phyloP scores from a whole-genome alignment of 805 yeast species.

The Saccharomycopsis capsularis region DNA sequence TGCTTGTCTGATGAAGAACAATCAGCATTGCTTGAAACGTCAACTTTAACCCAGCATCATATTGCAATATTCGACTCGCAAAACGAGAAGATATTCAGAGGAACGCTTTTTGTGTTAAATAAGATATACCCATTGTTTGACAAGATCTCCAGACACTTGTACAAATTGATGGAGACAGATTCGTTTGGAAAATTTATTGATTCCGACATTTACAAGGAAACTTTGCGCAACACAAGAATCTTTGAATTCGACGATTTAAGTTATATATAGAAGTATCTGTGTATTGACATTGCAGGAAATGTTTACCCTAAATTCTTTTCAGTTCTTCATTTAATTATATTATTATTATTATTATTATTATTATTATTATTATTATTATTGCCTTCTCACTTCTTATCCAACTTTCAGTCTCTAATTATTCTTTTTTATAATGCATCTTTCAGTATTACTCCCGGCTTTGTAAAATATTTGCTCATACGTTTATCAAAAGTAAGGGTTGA shows the following conservation, averaged over 20 bases:
- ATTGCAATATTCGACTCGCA: conserved; percentile 25
- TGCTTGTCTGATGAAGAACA: neutral
- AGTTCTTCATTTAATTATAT: too few relatives aligned
- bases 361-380: neutral
- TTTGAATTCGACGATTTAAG: too few relatives aligned
- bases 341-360: neutral
- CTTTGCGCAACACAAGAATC: too few relatives aligned
- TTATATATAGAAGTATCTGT: too few relatives aligned
- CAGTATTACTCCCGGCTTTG: too few relatives aligned
- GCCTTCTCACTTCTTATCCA: too few relatives aligned
- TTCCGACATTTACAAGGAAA: conserved; percentile 35
- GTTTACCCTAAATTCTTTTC: too few relatives aligned
- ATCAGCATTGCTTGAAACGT: conserved; percentile 2
- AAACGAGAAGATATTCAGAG: conserved; percentile 29
- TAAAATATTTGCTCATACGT: too few relatives aligned
- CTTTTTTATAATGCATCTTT: too few relatives aligned
- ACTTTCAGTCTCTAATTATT: too few relatives aligned
- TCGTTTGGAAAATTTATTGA: conserved; percentile 63
- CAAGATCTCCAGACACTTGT: conserved; percentile 43
- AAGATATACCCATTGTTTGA: conserved; percentile 38
- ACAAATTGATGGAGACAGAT: conserved; percentile 60
- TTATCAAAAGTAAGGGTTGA: too few relatives aligned
- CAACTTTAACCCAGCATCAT: conserved; percentile 7
- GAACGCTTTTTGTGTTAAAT: conserved; percentile 32
- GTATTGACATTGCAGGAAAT: too few relatives aligned